Percentiles rank a stretch among this genome's conserved stretches.
These are phyloP conservation scores for Agrocybe praecox DNA, from an alignment of 768 basidiomycete genomes.

Conservation along the genomic window DNA sequence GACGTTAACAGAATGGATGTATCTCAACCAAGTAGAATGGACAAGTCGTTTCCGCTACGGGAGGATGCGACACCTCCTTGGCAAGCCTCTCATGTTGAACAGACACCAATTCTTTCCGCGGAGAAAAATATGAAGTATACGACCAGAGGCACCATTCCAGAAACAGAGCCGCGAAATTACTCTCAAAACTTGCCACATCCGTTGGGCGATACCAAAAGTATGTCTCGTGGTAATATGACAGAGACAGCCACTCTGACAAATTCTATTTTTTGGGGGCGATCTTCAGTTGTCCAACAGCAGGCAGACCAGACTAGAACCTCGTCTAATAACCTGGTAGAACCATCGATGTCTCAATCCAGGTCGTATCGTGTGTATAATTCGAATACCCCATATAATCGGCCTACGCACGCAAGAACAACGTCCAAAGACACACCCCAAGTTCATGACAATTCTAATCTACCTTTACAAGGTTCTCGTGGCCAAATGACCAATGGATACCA, in stretches of 20 bases:
- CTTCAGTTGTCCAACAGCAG: too few relatives aligned
- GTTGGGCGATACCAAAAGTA: too few relatives aligned
- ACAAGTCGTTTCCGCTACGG: not conserved
- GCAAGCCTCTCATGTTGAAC: not conserved
- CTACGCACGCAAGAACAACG: not conserved
- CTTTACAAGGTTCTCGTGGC: not conserved
- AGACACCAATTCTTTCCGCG: not conserved
- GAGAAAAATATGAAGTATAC: not conserved
- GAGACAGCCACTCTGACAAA: too few relatives aligned
- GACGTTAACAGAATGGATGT: not conserved
- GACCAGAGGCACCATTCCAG: not conserved
- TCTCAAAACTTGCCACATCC: too few relatives aligned
- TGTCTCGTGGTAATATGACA: too few relatives aligned
- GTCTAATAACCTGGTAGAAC: too few relatives aligned
- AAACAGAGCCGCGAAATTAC: not conserved
- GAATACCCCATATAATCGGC: not conserved
- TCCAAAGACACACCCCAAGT: not conserved
- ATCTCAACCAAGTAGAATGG: not conserved
- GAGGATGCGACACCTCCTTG: not conserved
- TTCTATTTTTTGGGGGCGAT: too few relatives aligned
- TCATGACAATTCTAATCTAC: not conserved
- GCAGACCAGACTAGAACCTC: too few relatives aligned
- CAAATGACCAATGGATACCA: not conserved
- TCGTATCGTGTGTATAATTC: not conserved
- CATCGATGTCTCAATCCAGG: too few relatives aligned